A percentile compares a stretch with the other conserved stretches of the same genome.
These are phyloP conservation scores for Aspergillus calidoustus DNA, from an alignment of 2,329 filamentous ascomycete species.

Conservation along the genomic window DNA sequence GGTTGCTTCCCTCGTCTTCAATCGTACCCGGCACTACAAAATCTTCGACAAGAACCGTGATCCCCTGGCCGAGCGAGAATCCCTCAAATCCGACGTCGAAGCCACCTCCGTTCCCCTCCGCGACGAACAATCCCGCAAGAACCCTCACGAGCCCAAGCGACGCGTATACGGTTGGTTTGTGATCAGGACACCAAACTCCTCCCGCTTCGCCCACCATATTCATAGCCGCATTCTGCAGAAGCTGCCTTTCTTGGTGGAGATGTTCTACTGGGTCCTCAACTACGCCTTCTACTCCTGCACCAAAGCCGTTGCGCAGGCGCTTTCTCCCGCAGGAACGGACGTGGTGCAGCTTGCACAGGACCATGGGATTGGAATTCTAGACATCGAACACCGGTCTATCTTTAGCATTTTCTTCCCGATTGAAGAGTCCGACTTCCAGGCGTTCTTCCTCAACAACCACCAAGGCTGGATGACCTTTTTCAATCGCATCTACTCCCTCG, in stretches of 20 bases:
- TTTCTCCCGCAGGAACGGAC: conserved; percentile 55
- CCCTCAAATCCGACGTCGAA: conserved; percentile 14
- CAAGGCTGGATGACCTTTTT: conserved; percentile 50
- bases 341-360: conserved; percentile 54
- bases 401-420: conserved; percentile 47
- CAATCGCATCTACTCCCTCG: conserved; percentile 56
- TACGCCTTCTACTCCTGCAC: conserved; percentile 67
- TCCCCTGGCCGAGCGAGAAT: conserved; percentile 6
- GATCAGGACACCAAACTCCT: conserved; percentile 61
- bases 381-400: conserved; percentile 48
- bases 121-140: conserved; percentile 34
- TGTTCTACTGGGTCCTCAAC: conserved; percentile 75
- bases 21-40: conserved; percentile 50
- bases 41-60: conserved; percentile 40
- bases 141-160: conserved; percentile 7
- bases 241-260: conserved; percentile 72
- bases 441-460: conserved; percentile 50
- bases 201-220: conserved; percentile 62
- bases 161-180: conserved; percentile 53
- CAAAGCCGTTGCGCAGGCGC: conserved; percentile 54
- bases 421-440: conserved; percentile 50
- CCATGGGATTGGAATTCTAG: conserved; percentile 50
- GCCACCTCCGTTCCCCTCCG: conserved; percentile 6
- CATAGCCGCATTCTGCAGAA: conserved; percentile 69
- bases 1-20: conserved; percentile 54